phyloP scores from a whole-genome alignment of 2,329 filamentous ascomycete species.

The Fusarium nodosum region DNA sequence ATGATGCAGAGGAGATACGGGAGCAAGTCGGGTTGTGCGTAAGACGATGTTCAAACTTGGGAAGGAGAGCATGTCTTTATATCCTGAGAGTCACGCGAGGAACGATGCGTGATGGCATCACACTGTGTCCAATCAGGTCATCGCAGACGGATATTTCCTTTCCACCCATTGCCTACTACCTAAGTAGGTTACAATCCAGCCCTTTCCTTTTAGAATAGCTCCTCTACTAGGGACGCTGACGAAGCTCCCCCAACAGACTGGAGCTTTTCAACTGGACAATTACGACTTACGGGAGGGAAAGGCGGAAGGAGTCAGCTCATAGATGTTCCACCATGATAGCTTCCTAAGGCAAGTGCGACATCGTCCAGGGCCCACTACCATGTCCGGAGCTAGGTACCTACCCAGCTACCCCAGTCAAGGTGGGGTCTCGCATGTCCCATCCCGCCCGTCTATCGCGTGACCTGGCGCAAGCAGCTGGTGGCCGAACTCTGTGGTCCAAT shows the following conservation, averaged over 20 bases:
- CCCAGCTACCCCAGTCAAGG: conserved; percentile 16
- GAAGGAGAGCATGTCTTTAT: conserved; percentile 46
- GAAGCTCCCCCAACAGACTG: conserved; percentile 25
- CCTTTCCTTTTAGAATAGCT: neutral
- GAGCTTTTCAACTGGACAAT: conserved; percentile 34
- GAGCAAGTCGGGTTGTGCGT: neutral
- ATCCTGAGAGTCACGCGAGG: conserved; percentile 49
- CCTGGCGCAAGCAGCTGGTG: conserved; percentile 52
- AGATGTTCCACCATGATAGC: conserved; percentile 25
- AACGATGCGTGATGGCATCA: conserved; percentile 47
- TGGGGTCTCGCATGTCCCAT: conserved; percentile 46
- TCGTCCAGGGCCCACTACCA: conserved; percentile 8
- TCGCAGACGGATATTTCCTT: conserved; percentile 36
- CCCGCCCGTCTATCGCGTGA: conserved; percentile 52
- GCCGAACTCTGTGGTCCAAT: conserved; percentile 42
- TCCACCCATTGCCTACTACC: conserved; percentile 5
- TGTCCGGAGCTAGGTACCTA: conserved; percentile 1
- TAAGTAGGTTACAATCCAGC: neutral
- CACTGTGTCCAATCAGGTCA: conserved; percentile 50
- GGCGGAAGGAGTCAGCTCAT: conserved; percentile 24
- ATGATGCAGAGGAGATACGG: conserved; percentile 13
- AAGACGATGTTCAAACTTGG: conserved; percentile 16
- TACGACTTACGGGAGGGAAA: conserved; percentile 22
- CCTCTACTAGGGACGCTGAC: conserved; percentile 1
- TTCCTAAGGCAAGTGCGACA: conserved; percentile 16